These are phyloP conservation scores for Bolboschoenoplectus hybrid DNA, from an alignment of 202 grass and related monocot species.

Conservation along the genomic window DNA sequence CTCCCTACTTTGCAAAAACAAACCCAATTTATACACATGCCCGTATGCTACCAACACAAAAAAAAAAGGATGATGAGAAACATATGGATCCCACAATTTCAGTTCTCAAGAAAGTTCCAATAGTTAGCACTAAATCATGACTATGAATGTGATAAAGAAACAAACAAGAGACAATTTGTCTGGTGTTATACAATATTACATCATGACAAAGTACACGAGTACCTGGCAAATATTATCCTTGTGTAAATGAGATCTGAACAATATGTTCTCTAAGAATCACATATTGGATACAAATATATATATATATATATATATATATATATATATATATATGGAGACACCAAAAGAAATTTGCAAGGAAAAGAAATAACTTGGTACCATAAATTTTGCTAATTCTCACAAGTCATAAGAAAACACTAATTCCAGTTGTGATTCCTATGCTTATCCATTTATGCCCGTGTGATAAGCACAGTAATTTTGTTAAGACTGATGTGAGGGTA, in stretches of 20 bases:
- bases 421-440: not conserved
- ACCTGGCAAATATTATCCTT: conserved; percentile 22
- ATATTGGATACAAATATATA: not conserved
- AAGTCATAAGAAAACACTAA: conserved; percentile 2
- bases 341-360: not conserved
- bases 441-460: not conserved
- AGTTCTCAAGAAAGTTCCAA: conserved; percentile 23
- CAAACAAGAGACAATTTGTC: conserved; percentile 27
- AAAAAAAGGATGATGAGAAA: not conserved
- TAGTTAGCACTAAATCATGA: not conserved
- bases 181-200: not conserved
- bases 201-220: conserved; percentile 20
- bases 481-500: conserved; percentile 4
- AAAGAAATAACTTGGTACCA: not conserved
- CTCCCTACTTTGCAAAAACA: not conserved
- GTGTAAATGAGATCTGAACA: conserved; percentile 34
- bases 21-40: not conserved
- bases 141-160: not conserved
- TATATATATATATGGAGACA: not conserved
- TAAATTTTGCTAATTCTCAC: not conserved
- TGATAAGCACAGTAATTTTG: conserved; percentile 1
- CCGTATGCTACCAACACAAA: not conserved
- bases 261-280: not conserved
- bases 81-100: conserved; percentile 12
- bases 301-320: too few relatives aligned